These are phyloP conservation scores for Hypoxylon rickii DNA, from an alignment of 495 filamentous ascomycete species.

Conservation along the genomic window DNA sequence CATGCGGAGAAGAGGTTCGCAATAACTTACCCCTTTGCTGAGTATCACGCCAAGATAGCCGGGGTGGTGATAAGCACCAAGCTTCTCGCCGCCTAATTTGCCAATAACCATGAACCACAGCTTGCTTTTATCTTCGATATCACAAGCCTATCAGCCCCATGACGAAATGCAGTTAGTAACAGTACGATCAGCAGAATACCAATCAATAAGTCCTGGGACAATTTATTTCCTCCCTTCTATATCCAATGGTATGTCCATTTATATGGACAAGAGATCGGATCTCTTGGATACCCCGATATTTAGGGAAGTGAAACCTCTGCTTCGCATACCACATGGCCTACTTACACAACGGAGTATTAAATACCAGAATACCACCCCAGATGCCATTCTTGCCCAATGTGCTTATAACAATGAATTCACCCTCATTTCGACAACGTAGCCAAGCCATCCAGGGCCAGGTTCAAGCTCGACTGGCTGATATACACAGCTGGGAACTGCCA, in stretches of 20 bases:
- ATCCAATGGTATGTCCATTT: too few species aligned
- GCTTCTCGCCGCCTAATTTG: slow-evolving; percentile 7
- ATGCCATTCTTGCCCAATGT: background rate
- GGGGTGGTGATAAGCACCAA: slow-evolving; percentile 31
- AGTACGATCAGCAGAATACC: too few species aligned
- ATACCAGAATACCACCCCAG: too few species aligned
- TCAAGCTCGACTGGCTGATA: slow-evolving; percentile 26
- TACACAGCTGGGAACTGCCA: slow-evolving; percentile 37
- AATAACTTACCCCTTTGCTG: slow-evolving; percentile 1
- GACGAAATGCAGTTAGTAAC: too few species aligned
- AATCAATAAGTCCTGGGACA: too few species aligned
- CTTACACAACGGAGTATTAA: too few species aligned
- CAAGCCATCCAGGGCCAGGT: slow-evolving; percentile 29
- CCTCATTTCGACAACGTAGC: slow-evolving; percentile 22
- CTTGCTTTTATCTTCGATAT: slow-evolving; percentile 26
- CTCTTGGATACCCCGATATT: background rate
- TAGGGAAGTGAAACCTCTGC: background rate
- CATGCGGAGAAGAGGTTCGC: slow-evolving; percentile 8
- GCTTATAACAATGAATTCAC: slow-evolving; percentile 18
- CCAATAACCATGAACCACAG: slow-evolving; percentile 26
- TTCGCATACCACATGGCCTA: background rate
- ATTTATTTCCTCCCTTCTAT: too few species aligned
- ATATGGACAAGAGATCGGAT: background rate
- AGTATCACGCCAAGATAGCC: slow-evolving; percentile 13
- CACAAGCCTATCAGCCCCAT: slow-evolving; percentile 17